Conservation (phyloP, 73 alveolate genomes). For the Paramecium pentaurelia region DNA sequence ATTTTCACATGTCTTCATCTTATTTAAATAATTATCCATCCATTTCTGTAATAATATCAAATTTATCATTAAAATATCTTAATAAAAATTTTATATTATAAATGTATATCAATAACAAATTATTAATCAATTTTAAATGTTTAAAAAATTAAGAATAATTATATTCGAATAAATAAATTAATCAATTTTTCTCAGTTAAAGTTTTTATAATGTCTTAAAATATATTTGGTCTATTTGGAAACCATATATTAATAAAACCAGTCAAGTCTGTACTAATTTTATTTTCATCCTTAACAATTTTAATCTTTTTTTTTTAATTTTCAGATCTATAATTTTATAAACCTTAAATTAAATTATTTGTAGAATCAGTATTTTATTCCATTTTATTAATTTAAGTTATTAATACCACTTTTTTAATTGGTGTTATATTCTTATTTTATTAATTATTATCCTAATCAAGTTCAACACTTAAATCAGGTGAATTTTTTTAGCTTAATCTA, state of each 20-base stretch:
- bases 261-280: not conserved
- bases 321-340: not conserved
- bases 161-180: not conserved
- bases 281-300: not conserved
- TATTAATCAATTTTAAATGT: not conserved
- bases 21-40: too few relatives aligned
- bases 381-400: not conserved
- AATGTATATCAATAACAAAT: too few relatives aligned
- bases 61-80: too few relatives aligned
- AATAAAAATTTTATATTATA: too few relatives aligned
- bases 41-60: too few relatives aligned
- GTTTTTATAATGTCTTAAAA: not conserved
- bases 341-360: not conserved
- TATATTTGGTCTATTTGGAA: not conserved
- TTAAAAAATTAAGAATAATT: not conserved
- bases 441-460: not conserved
- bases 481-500: not conserved
- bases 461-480: not conserved
- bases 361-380: not conserved
- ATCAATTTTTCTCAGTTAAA: not conserved
- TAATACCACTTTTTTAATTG: not conserved
- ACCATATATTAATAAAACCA: constrained; percentile 11
- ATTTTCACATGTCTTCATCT: not conserved
- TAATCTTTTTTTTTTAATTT: not conserved
- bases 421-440: not conserved